Base-by-base conservation (phyloP, 148 eudicot genomes). In the Amaranthus hypochondriacus region DNA sequence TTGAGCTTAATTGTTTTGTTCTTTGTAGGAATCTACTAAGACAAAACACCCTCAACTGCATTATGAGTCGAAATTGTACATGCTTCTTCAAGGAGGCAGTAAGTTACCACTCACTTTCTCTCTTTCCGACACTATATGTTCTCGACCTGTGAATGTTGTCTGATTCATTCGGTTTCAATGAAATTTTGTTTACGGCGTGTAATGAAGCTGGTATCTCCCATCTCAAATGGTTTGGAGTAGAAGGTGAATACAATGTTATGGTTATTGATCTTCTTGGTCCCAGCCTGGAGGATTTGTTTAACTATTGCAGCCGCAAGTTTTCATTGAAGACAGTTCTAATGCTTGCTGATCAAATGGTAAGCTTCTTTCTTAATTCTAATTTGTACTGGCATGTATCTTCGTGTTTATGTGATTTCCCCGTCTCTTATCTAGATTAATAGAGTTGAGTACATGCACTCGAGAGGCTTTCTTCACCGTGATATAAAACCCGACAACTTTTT, bases 391-490 rank as follows among this genome's bases (percentile, higher is more conserved):
- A 57, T 58, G 48, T 8, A 53, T 11, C 8, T 42, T 5, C 48
- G 14, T 74, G 48, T 70, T 69, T 53, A 44, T 39, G 59, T 59
- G 4, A 77, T 51, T 13, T 69, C 59, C 48, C 8, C 57, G 15
- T 76, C 66, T 79, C 52, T 53, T 56, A 54, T 81, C 66, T 75
- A 89, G 93, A 86, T 91, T 39, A 91, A 86, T 76, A 89, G 97
- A 83, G 91, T 91, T 76, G 97, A 91, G 71, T 91, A 86, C 73
- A 89, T 91, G 97, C 97, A 95, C 78, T 92, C 97, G n/a, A 92
- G 97, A 86, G 97, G 98, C 58, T 95, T 95, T 84, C 92, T 95
- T 74, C 98, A 95, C 73, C 98, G 98, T 67, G 98, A 95, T 76
- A 95, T 95, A 64, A 95, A 95, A 79, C 98, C 98, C 14, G 98